Base-by-base conservation (phyloP, 345 rosid species). In the Melastoma malabathricum region DNA sequence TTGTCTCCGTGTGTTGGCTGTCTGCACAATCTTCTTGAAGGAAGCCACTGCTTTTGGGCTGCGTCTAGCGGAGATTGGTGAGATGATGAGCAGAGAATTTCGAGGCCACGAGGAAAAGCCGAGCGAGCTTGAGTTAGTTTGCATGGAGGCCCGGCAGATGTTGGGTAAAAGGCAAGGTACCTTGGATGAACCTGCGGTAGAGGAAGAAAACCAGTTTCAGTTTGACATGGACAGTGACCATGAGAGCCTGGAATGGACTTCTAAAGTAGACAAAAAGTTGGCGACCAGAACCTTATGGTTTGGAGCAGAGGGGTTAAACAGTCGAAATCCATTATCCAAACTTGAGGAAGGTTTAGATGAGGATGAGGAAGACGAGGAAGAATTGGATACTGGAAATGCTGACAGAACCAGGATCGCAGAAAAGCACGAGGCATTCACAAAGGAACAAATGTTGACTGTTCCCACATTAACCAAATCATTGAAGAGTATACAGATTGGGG, bases 21-120 rank as follows among this genome's bases (percentile, higher is more conserved):
- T 73, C 48, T 73, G 78, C 64, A 66, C 74, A 1, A 23, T 69
- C 53, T 73, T 73, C 54, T 59, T 73, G 18, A 73, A 69, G 68
- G 60, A 60, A 51, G 74, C 74, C 5, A 62, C 61, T 16, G 23
- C 54, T 46, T 65, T 62, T 39, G 78, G 74, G 41, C 60, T 65
- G 13, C 65, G 69, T 54, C 74, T 69, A 25, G 69, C 67, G 38
- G 78, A 69, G 57, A 63, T 73, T 45, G 75, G 78, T 16, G 72
- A 66, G 62, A 69, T 73, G 78, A 73, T 73, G 75, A 69, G 72
- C 43, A 69, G 78, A 56, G 78, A 73, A 67, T 69, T 66, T 45
- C 48, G 20, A 12, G 72, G 72, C 17, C 72, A 55, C 14, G 69
- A 59, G 10, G 78, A 69, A 59, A 66, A 69, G 50, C 72, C 72